A percentile compares a stretch with the other conserved stretches of the same genome.
These are phyloP conservation scores for Trametes cingulata DNA, from an alignment of 768 basidiomycete species.

Conservation along the genomic window DNA sequence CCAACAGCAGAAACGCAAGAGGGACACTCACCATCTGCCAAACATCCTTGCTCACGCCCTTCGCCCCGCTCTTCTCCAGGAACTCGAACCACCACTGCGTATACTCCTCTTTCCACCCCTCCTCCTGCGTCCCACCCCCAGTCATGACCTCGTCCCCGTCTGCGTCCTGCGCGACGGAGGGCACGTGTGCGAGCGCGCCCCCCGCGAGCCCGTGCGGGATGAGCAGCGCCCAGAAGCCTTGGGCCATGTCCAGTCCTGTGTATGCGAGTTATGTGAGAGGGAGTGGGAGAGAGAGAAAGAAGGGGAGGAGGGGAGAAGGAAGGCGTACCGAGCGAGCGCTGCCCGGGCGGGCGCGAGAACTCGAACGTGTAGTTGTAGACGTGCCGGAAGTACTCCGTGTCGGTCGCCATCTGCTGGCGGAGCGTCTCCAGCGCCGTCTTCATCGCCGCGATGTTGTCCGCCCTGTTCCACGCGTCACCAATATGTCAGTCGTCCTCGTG, in stretches of 20 bases:
- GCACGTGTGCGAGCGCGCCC: slow-evolving; percentile 56
- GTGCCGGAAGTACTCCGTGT: slow-evolving; percentile 68
- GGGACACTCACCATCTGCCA: slow-evolving; percentile 74
- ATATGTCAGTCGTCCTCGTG: neutral
- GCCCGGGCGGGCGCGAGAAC: slow-evolving; percentile 73
- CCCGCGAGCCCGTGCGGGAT: slow-evolving; percentile 69
- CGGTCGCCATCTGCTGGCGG: slow-evolving; percentile 58
- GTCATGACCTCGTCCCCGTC: slow-evolving; percentile 45
- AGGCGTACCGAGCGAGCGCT: slow-evolving; percentile 77
- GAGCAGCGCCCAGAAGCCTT: slow-evolving; percentile 77
- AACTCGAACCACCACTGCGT: slow-evolving; percentile 81
- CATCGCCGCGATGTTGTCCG: slow-evolving; percentile 68
- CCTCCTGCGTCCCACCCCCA: slow-evolving; percentile 48
- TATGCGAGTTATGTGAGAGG: neutral
- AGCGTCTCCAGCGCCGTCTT: slow-evolving; percentile 53
- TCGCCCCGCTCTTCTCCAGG: slow-evolving; percentile 59
- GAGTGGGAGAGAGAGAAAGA: neutral
- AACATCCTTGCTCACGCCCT: slow-evolving; percentile 86
- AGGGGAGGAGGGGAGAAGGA: neutral
- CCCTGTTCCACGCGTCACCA: slow-evolving; percentile 38
- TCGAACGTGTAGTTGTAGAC: slow-evolving; percentile 84
- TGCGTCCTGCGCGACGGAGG: slow-evolving; percentile 41
- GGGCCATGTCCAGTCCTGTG: slow-evolving; percentile 67
- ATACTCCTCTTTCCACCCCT: slow-evolving; percentile 65
- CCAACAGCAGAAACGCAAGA: neutral